phyloP scores from a whole-genome alignment of 108 stramenopile species.

The Cyclostephanos tholiformis region DNA sequence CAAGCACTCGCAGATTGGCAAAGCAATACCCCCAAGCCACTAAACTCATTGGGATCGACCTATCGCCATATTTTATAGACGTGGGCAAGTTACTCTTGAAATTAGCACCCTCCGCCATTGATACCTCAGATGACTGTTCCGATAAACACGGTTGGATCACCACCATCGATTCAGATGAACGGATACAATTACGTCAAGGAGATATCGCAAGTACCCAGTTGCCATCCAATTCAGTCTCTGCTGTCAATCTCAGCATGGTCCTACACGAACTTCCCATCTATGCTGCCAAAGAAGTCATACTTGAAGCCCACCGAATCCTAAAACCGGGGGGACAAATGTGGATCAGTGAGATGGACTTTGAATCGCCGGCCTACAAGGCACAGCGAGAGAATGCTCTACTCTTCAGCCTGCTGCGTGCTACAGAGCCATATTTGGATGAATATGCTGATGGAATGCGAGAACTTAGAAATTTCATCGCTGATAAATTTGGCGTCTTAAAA shows the following conservation, averaged over 20 bases:
- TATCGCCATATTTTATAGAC: conserved; percentile 71
- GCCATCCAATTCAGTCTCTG: conserved; percentile 58
- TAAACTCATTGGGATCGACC: conserved; percentile 63
- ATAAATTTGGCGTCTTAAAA: conserved; percentile 40
- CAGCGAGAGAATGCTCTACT: conserved; percentile 76
- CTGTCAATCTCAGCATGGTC: conserved; percentile 75
- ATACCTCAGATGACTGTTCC: background rate
- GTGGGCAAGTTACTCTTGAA: conserved; percentile 60
- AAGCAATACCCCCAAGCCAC: conserved; percentile 60
- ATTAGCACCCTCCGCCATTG: conserved; percentile 52
- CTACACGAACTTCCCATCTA: conserved; percentile 69
- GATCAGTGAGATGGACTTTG: conserved; percentile 89
- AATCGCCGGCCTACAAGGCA: conserved; percentile 74
- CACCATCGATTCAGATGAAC: conserved; percentile 55
- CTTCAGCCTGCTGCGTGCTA: conserved; percentile 72
- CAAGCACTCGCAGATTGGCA: conserved; percentile 71
- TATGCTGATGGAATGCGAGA: conserved; percentile 75
- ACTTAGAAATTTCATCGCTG: conserved; percentile 47
- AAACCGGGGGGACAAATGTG: conserved; percentile 73
- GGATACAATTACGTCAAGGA: conserved; percentile 65
- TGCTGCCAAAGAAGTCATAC: conserved; percentile 52
- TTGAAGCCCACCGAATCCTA: conserved; percentile 66
- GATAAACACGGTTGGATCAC: conserved; percentile 63
- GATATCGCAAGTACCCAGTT: conserved; percentile 56
- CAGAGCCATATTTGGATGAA: conserved; percentile 83